Evolutionary conservation across 2,329 filamentous ascomycete species (phyloP).

Genomic region (Trichoderma oligosporum): DNA sequence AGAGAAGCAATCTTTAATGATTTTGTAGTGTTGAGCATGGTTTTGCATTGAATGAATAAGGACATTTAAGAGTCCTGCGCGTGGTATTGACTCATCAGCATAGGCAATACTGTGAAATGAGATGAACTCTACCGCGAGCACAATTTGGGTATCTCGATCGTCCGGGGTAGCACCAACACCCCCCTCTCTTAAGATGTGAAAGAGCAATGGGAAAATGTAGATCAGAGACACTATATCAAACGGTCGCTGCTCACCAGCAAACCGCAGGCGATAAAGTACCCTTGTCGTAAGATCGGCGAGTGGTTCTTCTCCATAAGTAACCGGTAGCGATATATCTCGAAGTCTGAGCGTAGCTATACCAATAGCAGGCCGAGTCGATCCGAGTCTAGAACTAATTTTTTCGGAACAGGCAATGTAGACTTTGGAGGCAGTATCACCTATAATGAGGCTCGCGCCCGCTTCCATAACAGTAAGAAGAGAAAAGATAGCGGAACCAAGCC

Average conservation of each 20-base stretch:
- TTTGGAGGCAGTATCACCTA: constrained; percentile 72
- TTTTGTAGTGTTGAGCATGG: constrained; percentile 90
- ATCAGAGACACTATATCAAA: constrained; percentile 85
- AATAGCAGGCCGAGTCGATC: constrained; percentile 73
- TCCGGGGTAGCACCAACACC: constrained; percentile 71
- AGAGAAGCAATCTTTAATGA: constrained; percentile 86
- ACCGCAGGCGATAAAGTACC: constrained; percentile 84
- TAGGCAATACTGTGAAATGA: constrained; percentile 83
- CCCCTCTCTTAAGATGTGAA: constrained; percentile 72
- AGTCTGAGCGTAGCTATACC: constrained; percentile 83
- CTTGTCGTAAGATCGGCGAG: constrained; percentile 81
- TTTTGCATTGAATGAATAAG: constrained; percentile 80
- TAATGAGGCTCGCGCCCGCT: constrained; percentile 75
- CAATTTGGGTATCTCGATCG: constrained; percentile 82
- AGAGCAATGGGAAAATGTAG: constrained; percentile 79
- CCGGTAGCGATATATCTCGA: constrained; percentile 68
- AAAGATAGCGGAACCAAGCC: constrained; percentile 80
- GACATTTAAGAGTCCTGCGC: constrained; percentile 65
- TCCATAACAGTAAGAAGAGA: constrained; percentile 71
- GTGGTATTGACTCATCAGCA: constrained; percentile 69
- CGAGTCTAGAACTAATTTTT: constrained; percentile 69
- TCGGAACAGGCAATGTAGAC: constrained; percentile 79
- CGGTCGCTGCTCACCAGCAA: constrained; percentile 87
- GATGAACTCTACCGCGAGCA: constrained; percentile 83
- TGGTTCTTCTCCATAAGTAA: constrained; percentile 72